A percentile compares a stretch with the other conserved stretches of the same genome.
These are phyloP conservation scores for Arabidopsis lyrata DNA, from an alignment of 441 rosid genomes.

Conservation along the genomic window DNA sequence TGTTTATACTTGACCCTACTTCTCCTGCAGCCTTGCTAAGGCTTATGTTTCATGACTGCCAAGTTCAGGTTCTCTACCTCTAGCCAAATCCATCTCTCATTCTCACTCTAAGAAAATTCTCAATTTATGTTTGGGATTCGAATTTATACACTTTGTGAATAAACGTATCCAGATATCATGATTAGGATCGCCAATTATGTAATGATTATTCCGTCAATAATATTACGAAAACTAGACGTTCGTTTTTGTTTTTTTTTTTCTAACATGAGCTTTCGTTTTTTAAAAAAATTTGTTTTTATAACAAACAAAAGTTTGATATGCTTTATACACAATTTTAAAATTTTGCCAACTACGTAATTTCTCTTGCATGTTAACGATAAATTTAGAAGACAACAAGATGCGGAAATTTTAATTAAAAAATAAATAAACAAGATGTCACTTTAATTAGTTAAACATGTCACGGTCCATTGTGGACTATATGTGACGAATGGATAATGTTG, in stretches of 20 bases:
- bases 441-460: constrained; percentile 17
- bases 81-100: constrained; percentile 6
- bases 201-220: constrained; percentile 1
- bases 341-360: constrained; percentile 5
- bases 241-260: background rate
- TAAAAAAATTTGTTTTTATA: too few relatives aligned
- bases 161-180: background rate
- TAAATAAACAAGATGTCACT: background rate
- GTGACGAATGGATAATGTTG: background rate
- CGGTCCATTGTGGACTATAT: background rate
- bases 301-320: too few relatives aligned
- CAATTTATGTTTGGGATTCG: background rate
- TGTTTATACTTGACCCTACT: constrained; percentile 50
- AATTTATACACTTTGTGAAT: background rate
- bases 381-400: background rate
- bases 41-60: constrained; percentile 63
- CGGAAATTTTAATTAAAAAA: too few relatives aligned
- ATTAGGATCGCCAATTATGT: too few relatives aligned
- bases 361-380: constrained; percentile 10
- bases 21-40: constrained; percentile 54
- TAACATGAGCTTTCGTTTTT: background rate
- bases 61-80: constrained; percentile 53
- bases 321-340: background rate
- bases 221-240: background rate
- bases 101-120: background rate